Evolutionary conservation across 495 filamentous ascomycete species (phyloP).

Genomic region (Neurospora sp.): DNA sequence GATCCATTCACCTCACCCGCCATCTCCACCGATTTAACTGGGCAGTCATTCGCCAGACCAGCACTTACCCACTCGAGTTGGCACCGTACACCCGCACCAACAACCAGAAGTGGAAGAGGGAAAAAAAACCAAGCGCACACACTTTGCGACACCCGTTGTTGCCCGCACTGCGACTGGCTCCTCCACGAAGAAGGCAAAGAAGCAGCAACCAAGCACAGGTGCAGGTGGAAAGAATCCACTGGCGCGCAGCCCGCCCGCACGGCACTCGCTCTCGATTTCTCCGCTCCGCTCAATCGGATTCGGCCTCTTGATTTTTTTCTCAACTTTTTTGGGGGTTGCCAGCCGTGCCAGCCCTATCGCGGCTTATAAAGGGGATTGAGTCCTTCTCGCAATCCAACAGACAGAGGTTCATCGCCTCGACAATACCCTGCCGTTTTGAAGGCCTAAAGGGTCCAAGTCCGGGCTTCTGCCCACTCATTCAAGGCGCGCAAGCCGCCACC

Average conservation of each 20-base stretch:
- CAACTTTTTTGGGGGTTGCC: neutral
- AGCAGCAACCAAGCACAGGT: neutral
- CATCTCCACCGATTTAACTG: neutral
- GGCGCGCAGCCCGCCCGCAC: neutral
- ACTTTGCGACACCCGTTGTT: neutral
- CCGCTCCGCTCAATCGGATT: neutral
- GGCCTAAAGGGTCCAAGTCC: constrained; percentile 7
- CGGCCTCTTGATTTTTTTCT: neutral
- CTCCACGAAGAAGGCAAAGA: neutral
- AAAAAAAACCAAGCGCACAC: neutral
- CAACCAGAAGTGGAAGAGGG: neutral
- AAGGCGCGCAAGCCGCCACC: constrained; percentile 24
- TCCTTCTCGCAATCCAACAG: neutral
- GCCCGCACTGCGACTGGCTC: neutral
- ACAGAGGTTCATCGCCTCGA: constrained; percentile 1
- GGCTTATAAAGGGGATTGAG: neutral
- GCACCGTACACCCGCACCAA: neutral
- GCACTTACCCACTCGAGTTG: neutral
- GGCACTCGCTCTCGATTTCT: neutral
- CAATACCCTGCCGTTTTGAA: constrained; percentile 20
- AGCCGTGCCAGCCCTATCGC: neutral
- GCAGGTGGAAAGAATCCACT: neutral
- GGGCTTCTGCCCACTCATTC: constrained; percentile 20
- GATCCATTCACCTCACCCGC: neutral
- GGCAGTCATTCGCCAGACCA: neutral